Base-by-base conservation (phyloP, 179 eudicot genomes). In the Silene noctiflora region DNA sequence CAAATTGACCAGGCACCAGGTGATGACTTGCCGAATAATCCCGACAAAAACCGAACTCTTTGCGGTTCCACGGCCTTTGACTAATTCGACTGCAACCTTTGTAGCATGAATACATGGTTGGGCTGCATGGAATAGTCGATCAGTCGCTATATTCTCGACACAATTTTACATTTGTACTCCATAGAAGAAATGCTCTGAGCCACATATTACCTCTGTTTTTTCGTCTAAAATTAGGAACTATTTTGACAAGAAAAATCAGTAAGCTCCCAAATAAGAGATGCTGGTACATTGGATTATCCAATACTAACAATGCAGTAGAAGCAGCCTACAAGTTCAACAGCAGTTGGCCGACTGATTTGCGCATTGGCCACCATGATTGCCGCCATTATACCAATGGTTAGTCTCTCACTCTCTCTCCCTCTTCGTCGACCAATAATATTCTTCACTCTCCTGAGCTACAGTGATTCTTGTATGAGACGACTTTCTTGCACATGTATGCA, bases 301-400 rank as follows among this genome's bases (percentile, higher is more conserved):
- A 73, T 58, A 67, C 71, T 33, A 39, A 72, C 60, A 81, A 84
- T 80, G 89, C 84, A 70, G 21, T 77, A 20, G 89, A 85, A 66
- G 93, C 78, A 31, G 81, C 89, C 19, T 44, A 77, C 58, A 64
- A 84, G 46, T 94, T 93, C 89, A 94, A 93, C 66, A 60, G 78
- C 42, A 72, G 56, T 33, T 93, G 98, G 98, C 69, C 83, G 19
- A 94, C 93, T 51, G 87, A 87, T 74, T 79, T 94, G 77, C 80
- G 80, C 69, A 78, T 93, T 19, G 95, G 95, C 66, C 67, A 73
- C 22, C 91, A 93, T 29, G 98, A 94, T 51, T 94, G 98, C 78
- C 91, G 96, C 19, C 78, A 93, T 80, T 94, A 94, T 67, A 81
- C 89, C 48, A 84, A 92, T 77, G 96, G 98, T 94, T 81, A 70